Evolutionary conservation across 345 rosid genomes (phyloP), one percentile per base, ranked within the genome.

Genomic region (Euphorbia pulcherrima): DNA sequence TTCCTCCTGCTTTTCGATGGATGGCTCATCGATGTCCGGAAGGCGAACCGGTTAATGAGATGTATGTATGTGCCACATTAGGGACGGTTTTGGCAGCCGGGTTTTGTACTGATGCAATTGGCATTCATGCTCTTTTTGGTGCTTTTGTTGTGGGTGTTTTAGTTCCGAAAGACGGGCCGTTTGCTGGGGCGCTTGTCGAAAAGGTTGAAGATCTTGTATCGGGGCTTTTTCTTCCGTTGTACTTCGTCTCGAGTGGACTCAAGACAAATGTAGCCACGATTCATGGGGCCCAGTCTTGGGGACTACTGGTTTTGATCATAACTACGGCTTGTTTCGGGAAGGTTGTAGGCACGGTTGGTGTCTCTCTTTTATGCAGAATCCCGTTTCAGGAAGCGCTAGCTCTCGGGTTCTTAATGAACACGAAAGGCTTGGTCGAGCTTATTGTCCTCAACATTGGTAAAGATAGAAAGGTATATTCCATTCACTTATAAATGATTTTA

Each of bases 391-490:
- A 91, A 67, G 75, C 91, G 12, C 41, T 84, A 14, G 81, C 92
- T 21, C 71, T 88, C 2, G 96, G 96, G 12, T 81, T 91, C 69
- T 70, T 89, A 35, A 89, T 91, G 96, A 91, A 89, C 65, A 89
- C 93, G 0, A 89, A 87, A 74, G 93, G 97, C 23, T 72, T 91
- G 80, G 96, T 93, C 56, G 97, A 90, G 76, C 90, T 93, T 69
- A 87, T 93, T 69, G 90, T 90, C 61, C 90, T 90, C 64, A 90
- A 90, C 78, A 88, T 88, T 40, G 95, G 90, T 20, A 88, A 82
- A 79, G 96, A 91, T 62, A 77, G 91, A 73, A 81, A 84, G 88
- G 90, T 88, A 29, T 8, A 71, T 27, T 28, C 24, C 11, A 14
- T 13, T 30, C 16, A 16, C 33, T n/a, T 12, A 24, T 24, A 21